Base-by-base conservation (phyloP, 148 eudicot species). In the Salicornia ramosissima region DNA sequence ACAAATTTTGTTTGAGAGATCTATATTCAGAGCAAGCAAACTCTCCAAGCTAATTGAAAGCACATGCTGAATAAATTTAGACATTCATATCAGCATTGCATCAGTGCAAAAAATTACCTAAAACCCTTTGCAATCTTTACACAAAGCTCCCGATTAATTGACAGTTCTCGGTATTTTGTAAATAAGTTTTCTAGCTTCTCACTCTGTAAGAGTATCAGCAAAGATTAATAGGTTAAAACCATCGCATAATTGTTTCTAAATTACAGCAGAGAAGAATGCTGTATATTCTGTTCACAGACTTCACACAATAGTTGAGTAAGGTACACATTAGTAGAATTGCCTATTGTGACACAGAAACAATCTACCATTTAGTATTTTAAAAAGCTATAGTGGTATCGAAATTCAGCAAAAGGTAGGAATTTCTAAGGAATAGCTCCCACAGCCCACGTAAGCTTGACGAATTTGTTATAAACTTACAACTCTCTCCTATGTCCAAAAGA, bases 161-260 rank as follows among this genome's bases (percentile, higher is more conserved):
- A 77, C 55, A 75, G 75, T 61, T 78, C 80, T 52, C 82, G 73
- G 43, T 72, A 73, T 43, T 86, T 77, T n/a, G 71, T 45, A 54
- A 80, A 74, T 60, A 80, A 56, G 42, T 65, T 74, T 70, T 90
- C 93, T 77, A 90, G 82, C 81, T 74, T 86, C 78, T 78, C 79
- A 71, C 83, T 78, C 96, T 90, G 82, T 50, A 33, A 12, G 0
- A 49, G 22, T n/a, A 9, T 49, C 53, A 13, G 25, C 15, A 63
- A 43, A 21, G 42, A 28, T 30, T 22, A 5, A 43, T 40, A n/a
- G 58, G 42, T 63, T 43, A 58, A 56, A 40, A 26, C 24, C 49
- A 21, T 55, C 21, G 19, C 53, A 42, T 13, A 63, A 5, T 45
- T 40, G 50, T 21, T 10, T 34, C 16, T 21, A 12, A 30, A 28